phyloP scores from a whole-genome alignment of 139 green algal genomes.

The Ulvella scutata region DNA sequence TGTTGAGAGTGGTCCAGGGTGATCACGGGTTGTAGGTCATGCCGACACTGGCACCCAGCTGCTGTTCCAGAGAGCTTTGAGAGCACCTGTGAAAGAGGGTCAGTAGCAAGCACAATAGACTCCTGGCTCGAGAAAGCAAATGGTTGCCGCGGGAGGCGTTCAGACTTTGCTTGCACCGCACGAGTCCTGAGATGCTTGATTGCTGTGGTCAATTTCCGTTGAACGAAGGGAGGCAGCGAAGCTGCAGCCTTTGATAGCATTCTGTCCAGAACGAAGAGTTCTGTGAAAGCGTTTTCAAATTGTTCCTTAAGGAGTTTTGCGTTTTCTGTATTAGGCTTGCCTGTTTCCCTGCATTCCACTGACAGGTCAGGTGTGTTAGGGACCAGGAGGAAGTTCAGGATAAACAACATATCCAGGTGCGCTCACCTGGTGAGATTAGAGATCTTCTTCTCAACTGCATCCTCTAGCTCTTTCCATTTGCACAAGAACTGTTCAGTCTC shows the following conservation, averaged over 20 bases:
- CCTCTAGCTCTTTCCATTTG: too few relatives aligned
- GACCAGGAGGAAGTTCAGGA: not conserved
- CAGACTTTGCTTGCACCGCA: not conserved
- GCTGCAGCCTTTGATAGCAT: not conserved
- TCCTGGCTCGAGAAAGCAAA: not conserved
- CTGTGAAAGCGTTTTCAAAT: not conserved
- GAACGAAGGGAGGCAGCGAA: not conserved
- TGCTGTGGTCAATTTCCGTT: not conserved
- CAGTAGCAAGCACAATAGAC: not conserved
- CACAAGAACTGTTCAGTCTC: too few relatives aligned
- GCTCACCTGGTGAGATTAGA: not conserved
- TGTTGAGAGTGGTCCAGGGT: not conserved
- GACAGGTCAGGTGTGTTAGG: not conserved
- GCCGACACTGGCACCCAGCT: not conserved
- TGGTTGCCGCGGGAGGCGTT: not conserved
- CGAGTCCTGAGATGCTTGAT: not conserved
- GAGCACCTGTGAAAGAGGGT: not conserved
- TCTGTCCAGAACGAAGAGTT: not conserved
- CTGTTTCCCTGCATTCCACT: not conserved
- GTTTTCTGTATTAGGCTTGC: not conserved
- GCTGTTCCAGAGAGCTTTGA: not conserved
- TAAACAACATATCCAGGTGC: not conserved
- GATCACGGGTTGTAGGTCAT: not conserved
- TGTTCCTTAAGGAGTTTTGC: not conserved
- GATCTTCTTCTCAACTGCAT: too few relatives aligned